phyloP scores from a whole-genome alignment of 176 grass and related monocot genomes.

The Carex cristatella region DNA sequence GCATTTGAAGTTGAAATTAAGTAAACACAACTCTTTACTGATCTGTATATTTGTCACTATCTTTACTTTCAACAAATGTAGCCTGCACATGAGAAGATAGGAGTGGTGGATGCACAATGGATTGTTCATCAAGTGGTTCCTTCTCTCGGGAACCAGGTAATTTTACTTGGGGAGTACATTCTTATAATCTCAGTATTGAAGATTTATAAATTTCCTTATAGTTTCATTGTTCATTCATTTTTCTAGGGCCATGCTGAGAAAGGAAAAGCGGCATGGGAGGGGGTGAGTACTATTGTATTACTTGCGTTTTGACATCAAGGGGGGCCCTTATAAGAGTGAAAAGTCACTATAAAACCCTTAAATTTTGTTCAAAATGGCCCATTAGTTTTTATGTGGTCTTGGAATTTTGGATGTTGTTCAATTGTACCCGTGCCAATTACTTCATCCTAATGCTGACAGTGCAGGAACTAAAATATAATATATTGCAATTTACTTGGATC shows the following conservation, averaged over 20 bases:
- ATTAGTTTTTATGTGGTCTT: neutral
- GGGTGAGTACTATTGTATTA: conserved; percentile 36
- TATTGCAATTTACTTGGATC: neutral
- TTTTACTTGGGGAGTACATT: neutral
- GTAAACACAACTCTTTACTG: neutral
- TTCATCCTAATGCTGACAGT: neutral
- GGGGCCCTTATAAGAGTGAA: neutral
- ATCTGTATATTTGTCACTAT: neutral
- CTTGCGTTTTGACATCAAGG: neutral
- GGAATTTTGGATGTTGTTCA: neutral
- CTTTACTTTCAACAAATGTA: conserved; percentile 27
- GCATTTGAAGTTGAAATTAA: neutral
- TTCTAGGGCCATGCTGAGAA: conserved; percentile 56
- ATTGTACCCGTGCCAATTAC: neutral
- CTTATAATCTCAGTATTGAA: neutral
- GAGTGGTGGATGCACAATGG: conserved; percentile 78
- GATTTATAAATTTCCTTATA: neutral
- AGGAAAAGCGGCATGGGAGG: conserved; percentile 77
- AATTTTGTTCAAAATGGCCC: neutral
- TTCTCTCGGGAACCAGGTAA: conserved; percentile 52
- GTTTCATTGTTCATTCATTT: neutral
- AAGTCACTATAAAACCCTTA: neutral
- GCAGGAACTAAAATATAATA: neutral
- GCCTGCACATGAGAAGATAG: conserved; percentile 74
- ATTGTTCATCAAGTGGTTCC: conserved; percentile 73